A percentile compares a stretch with the other conserved stretches of the same genome.
phyloP scores from a whole-genome alignment of 306 rosid genomes.

The Hylodesmum podocarpum region DNA sequence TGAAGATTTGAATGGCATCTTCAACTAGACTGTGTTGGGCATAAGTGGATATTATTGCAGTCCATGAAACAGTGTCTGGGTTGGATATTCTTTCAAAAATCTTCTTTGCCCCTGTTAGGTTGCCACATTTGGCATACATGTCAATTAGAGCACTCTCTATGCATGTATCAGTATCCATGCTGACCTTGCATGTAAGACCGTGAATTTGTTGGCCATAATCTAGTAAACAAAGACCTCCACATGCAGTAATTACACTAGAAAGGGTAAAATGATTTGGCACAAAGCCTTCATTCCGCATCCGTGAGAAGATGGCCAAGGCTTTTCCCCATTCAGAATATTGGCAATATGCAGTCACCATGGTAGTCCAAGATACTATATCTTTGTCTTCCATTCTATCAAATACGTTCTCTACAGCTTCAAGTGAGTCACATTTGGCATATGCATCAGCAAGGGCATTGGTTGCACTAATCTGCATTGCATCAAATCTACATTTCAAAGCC shows the following conservation, averaged over 20 bases:
- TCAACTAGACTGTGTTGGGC: conserved; percentile 75
- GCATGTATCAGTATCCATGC: conserved; percentile 54
- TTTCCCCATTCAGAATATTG: conserved; percentile 63
- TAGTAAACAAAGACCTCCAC: conserved; percentile 63
- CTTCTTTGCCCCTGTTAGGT: conserved; percentile 42
- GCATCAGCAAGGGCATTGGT: conserved; percentile 67
- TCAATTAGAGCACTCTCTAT: conserved; percentile 71
- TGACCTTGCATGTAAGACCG: conserved; percentile 58
- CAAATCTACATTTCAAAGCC: conserved; percentile 55
- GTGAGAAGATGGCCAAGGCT: conserved; percentile 60
- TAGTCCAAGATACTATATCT: conserved; percentile 81
- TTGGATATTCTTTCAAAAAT: conserved; percentile 53
- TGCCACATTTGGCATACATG: conserved; percentile 75
- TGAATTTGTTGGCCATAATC: conserved; percentile 70
- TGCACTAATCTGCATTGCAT: conserved; percentile 37
- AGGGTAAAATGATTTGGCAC: conserved; percentile 67
- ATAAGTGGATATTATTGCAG: conserved; percentile 62
- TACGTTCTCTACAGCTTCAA: conserved; percentile 56
- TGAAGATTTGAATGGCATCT: conserved; percentile 57
- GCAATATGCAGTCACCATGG: conserved; percentile 61
- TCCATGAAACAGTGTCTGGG: conserved; percentile 76
- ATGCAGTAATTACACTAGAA: conserved; percentile 61
- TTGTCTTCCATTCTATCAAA: conserved; percentile 62
- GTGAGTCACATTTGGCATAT: conserved; percentile 58
- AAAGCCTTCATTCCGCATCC: conserved; percentile 55